Evolutionary conservation across 805 yeast species (phyloP).

Genomic region (Ogataea ramenticola): DNA sequence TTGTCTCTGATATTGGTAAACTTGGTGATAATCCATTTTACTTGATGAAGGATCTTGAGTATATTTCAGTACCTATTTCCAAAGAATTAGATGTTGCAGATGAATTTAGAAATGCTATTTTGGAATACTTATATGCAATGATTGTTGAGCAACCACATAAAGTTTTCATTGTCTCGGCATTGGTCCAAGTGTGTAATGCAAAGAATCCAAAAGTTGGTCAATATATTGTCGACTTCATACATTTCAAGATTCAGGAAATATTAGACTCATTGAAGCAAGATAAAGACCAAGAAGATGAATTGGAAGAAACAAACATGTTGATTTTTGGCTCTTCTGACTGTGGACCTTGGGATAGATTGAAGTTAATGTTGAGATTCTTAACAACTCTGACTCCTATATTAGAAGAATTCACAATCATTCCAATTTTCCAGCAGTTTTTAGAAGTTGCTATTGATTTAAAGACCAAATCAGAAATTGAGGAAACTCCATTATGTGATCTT

Average conservation of each 20-base stretch:
- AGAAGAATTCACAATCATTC: slow-evolving; percentile 34
- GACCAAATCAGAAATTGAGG: slow-evolving; percentile 18
- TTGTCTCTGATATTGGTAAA: slow-evolving; percentile 45
- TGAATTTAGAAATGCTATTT: slow-evolving; percentile 48
- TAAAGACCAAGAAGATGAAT: not conserved
- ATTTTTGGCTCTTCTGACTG: slow-evolving; percentile 24
- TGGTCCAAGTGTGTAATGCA: slow-evolving; percentile 60
- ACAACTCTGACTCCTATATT: slow-evolving; percentile 60
- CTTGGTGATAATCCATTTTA: slow-evolving; percentile 43
- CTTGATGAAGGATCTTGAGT: slow-evolving; percentile 46
- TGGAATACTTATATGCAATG: slow-evolving; percentile 61
- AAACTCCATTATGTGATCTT: slow-evolving; percentile 62
- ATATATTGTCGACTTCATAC: slow-evolving; percentile 61
- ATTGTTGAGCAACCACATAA: slow-evolving; percentile 89
- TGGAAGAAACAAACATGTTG: slow-evolving; percentile 4
- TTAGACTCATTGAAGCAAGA: slow-evolving; percentile 27
- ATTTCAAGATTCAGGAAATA: slow-evolving; percentile 51
- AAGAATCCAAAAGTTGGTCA: slow-evolving; percentile 60
- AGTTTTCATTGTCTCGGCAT: slow-evolving; percentile 59
- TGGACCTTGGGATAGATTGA: slow-evolving; percentile 65
- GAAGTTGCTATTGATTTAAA: slow-evolving; percentile 52
- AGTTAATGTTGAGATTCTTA: slow-evolving; percentile 63
- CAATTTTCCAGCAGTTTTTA: slow-evolving; percentile 47
- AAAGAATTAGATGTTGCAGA: slow-evolving; percentile 59
- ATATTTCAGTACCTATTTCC: slow-evolving; percentile 58